Percentiles rank a stretch among this genome's conserved stretches.
Evolutionary conservation across 345 rosid genomes (phyloP).

Genomic region (Syzygium jambos): DNA sequence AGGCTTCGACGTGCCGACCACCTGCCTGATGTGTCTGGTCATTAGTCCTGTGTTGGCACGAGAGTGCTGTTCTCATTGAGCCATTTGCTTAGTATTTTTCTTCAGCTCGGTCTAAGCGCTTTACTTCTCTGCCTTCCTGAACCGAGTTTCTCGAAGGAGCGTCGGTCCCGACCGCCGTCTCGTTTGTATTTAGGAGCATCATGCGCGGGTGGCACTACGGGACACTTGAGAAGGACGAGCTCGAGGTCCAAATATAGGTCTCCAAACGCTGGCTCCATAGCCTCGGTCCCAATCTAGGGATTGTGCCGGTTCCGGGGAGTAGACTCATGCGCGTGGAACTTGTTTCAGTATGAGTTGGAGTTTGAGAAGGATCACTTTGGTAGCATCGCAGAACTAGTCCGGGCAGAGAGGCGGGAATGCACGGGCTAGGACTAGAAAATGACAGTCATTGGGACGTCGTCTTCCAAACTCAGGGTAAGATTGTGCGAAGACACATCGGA

Average conservation of each 20-base stretch:
- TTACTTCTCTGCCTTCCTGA: constrained; percentile 88
- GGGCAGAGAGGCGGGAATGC: constrained; percentile 36
- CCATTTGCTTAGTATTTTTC: constrained; percentile 58
- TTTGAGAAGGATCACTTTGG: constrained; percentile 74
- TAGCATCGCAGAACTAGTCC: constrained; percentile 67
- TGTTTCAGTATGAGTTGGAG: constrained; percentile 74
- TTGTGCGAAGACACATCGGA: constrained; percentile 28
- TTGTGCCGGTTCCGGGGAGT: constrained; percentile 64
- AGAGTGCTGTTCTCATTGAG: constrained; percentile 28
- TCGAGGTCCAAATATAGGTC: constrained; percentile 84
- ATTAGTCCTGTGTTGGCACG: constrained; percentile 89
- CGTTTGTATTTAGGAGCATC: constrained; percentile 55
- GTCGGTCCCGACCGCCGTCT: constrained; percentile 70
- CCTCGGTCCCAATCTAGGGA: constrained; percentile 72
- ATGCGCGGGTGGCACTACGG: constrained; percentile 92
- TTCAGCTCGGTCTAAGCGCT: constrained; percentile 71
- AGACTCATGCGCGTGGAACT: constrained; percentile 79
- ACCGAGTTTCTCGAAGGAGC: constrained; percentile 91
- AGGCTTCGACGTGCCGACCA: constrained; percentile 21
- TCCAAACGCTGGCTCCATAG: constrained; percentile 77
- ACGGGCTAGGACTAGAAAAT: constrained; percentile 20
- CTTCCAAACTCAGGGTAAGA: constrained; percentile 40
- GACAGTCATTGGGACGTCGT: constrained; percentile 62
- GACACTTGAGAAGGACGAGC: constrained; percentile 65
- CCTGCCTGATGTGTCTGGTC: constrained; percentile 83